Evolutionary conservation across 2,329 filamentous ascomycete genomes (phyloP).

Genomic region (Neopestalotiopsis sp.): DNA sequence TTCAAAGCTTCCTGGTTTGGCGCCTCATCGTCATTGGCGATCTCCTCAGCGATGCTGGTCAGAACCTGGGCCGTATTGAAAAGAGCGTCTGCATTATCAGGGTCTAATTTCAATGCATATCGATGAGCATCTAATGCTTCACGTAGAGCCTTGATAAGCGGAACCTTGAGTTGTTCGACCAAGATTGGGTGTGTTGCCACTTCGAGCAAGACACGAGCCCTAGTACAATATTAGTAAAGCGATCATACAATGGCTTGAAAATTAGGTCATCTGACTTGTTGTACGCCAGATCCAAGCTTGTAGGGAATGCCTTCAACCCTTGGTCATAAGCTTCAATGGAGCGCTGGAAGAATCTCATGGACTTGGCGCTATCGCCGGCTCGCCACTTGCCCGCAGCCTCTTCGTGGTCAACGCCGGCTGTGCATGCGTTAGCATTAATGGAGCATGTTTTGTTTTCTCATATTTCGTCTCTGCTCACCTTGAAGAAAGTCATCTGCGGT

Average conservation of each 20-base stretch:
- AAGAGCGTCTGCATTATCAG: conserved; percentile 69
- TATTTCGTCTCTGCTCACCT: conserved; percentile 40
- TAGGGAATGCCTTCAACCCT: conserved; percentile 64
- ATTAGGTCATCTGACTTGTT: conserved; percentile 63
- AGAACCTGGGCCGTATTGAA: conserved; percentile 78
- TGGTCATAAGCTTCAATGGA: conserved; percentile 71
- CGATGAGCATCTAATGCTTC: conserved; percentile 69
- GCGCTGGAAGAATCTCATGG: conserved; percentile 60
- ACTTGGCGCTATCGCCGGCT: conserved; percentile 71
- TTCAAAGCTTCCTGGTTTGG: conserved; percentile 44
- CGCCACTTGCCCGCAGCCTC: conserved; percentile 78
- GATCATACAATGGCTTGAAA: neutral
- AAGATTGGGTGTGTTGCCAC: conserved; percentile 71
- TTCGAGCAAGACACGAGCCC: conserved; percentile 72
- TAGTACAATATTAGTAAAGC: conserved; percentile 34
- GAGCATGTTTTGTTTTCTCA: neutral
- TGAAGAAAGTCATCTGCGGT: conserved; percentile 73
- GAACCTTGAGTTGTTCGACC: conserved; percentile 60
- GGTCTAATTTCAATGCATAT: conserved; percentile 63
- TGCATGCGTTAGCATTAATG: conserved; percentile 16
- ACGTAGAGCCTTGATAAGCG: conserved; percentile 59
- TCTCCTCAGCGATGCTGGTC: conserved; percentile 67
- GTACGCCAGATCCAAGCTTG: conserved; percentile 74
- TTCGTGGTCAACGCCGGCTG: conserved; percentile 71
- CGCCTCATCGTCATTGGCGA: conserved; percentile 56